phyloP scores from a whole-genome alignment of 208 protist genomes.

The Balamuthia mandrillaris region DNA sequence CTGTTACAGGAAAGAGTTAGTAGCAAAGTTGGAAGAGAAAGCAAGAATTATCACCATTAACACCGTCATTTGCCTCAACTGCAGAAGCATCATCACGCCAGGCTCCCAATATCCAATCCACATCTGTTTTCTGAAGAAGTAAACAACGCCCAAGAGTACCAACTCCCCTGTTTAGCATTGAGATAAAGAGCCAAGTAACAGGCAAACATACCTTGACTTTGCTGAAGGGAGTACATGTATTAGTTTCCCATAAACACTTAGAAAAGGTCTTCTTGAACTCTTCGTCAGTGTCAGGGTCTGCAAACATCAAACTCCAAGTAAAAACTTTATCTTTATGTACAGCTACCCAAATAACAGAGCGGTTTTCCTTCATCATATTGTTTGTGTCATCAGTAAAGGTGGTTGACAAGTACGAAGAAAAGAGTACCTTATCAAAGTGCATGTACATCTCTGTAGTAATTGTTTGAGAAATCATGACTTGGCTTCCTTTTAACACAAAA shows the following conservation, averaged over 20 bases:
- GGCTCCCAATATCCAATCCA: conserved; percentile 4
- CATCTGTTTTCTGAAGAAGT: neutral
- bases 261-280: neutral
- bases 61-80: neutral
- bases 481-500: neutral
- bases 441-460: conserved; percentile 8
- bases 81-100: neutral
- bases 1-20: neutral
- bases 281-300: neutral
- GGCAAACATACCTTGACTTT: neutral
- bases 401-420: too few relatives aligned
- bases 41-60: neutral
- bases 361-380: too few relatives aligned
- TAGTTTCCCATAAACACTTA: conserved; percentile 14
- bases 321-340: neutral
- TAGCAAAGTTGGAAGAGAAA: neutral
- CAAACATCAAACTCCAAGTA: neutral
- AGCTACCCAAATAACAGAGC: neutral
- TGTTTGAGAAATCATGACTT: neutral
- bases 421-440: neutral
- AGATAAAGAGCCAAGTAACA: neutral
- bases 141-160: neutral
- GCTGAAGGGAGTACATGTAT: neutral
- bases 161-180: too few relatives aligned
- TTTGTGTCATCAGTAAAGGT: too few relatives aligned